These are phyloP conservation scores for Eimeria nieschulzi DNA, from an alignment of 169 alveolate genomes.

Conservation along the genomic window DNA sequence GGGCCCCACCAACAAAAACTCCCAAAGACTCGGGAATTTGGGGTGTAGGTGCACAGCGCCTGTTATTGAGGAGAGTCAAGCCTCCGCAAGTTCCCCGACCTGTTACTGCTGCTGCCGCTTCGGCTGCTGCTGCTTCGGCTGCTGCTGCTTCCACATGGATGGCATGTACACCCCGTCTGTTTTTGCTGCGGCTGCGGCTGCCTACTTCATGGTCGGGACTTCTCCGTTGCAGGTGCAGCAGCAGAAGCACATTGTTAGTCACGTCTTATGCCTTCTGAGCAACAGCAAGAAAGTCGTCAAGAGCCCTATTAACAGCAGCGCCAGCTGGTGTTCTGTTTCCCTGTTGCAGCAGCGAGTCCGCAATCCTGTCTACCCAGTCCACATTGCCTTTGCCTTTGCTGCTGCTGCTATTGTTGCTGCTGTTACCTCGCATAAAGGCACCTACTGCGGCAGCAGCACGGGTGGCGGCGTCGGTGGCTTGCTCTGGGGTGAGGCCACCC, in stretches of 20 bases:
- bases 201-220: not conserved
- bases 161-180: no score
- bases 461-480: slow-evolving; percentile 15
- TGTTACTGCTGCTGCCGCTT: no score
- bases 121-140: slow-evolving; percentile 16
- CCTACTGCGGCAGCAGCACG: slow-evolving; percentile 60
- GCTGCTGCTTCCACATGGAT: not conserved
- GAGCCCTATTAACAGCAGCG: slow-evolving; percentile 27
- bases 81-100: no score
- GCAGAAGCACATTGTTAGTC: not conserved
- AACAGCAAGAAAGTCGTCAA: slow-evolving; percentile 30
- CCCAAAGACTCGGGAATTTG: no score
- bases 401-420: slow-evolving; percentile 40
- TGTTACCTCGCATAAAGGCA: slow-evolving; percentile 1
- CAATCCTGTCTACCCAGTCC: slow-evolving; percentile 37
- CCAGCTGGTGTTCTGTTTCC: slow-evolving; percentile 41
- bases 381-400: not conserved
- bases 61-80: no score
- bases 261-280: slow-evolving; percentile 10
- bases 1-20: no score
- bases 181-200: not conserved
- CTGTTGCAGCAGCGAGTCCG: slow-evolving; percentile 29
- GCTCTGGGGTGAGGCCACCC: slow-evolving; percentile 7
- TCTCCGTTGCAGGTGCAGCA: not conserved
- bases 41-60: no score